Percentiles rank a stretch among this genome's conserved stretches.
phyloP scores from a whole-genome alignment of 371 early-diverging fungal genomes.

The Mycotypha africana region DNA sequence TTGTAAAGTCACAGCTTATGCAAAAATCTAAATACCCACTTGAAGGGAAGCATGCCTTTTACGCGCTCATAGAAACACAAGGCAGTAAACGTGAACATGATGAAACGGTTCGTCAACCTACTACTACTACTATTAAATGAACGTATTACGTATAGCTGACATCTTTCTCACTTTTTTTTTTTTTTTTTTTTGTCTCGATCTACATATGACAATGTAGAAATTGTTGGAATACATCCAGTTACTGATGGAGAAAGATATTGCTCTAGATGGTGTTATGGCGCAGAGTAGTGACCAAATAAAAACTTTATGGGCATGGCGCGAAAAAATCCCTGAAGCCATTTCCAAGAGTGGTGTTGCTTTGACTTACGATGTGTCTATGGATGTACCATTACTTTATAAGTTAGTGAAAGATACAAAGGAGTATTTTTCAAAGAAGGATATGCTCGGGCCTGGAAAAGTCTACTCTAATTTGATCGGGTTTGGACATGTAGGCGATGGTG shows the following conservation, averaged over 20 bases:
- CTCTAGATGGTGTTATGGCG: conserved; percentile 73
- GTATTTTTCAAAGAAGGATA: conserved; percentile 39
- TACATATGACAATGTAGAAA: conserved; percentile 37
- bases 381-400: conserved; percentile 73
- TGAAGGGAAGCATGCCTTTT: conserved; percentile 57
- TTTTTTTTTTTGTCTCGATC: no score
- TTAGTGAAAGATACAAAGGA: conserved; percentile 66
- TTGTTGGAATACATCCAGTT: conserved; percentile 47
- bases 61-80: conserved; percentile 86
- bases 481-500: conserved; percentile 87
- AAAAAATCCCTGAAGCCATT: conserved; percentile 29
- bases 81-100: conserved; percentile 80
- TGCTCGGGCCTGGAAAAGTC: conserved; percentile 39
- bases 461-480: conserved; percentile 63
- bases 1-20: conserved; percentile 65
- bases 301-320: conserved; percentile 35
- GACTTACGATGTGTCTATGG: conserved; percentile 81
- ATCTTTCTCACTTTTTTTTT: no score
- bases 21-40: conserved; percentile 71
- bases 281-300: conserved; percentile 54
- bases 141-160: no score
- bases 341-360: conserved; percentile 47
- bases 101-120: conserved; percentile 41
- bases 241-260: conserved; percentile 48
- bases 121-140: no score